Evolutionary conservation across 202 grass and related monocot species (phyloP), one percentile per base, ranked within the genome.

Genomic region (Eragrostis tef): DNA sequence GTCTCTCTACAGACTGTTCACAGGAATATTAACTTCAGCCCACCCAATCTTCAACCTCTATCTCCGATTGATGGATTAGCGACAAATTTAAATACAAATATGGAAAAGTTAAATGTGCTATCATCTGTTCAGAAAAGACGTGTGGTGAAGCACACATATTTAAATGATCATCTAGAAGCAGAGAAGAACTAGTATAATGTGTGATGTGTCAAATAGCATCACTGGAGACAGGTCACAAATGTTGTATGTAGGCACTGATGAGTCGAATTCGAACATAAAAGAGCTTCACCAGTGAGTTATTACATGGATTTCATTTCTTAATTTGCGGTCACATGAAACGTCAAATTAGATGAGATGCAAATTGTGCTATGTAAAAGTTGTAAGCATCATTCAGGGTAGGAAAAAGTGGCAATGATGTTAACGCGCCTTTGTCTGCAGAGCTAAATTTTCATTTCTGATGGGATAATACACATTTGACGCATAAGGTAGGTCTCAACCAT

Each of bases 391-490:
- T 73, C 47, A 82, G 36, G 75, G 46, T 56, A 42, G 60, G 64
- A 64, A 29, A 56, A 62, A 64, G 52, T 69, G 61, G 67, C 12
- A 64, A 31, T 34, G 39, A 46, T 39, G 71, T 21, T 9, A 0
- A 86, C 5, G 15, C 47, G 74, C 19, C 22, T 80, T 51, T 31
- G 0, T 41, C 17, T 7, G 7, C 21, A 62, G 6, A 80, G 45
- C 61, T 6, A 70, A 64, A 62, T 80, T 49, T n/a, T 60, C 70
- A 86, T 63, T 70, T 50, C 64, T 12, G 5, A 25, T 76, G 58
- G 39, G 29, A 71, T 11, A 17, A 46, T 4, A 47, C 39, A 47
- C 11, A 53, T 13, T 24, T n/a, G 56, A 53, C 76, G 48, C 26
- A 64, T 66, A 25, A 17, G 10, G 15, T 42, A 50, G 42, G 58